Conservation (phyloP, 2,329 filamentous ascomycete genomes). For the Penicillium nordicum region DNA sequence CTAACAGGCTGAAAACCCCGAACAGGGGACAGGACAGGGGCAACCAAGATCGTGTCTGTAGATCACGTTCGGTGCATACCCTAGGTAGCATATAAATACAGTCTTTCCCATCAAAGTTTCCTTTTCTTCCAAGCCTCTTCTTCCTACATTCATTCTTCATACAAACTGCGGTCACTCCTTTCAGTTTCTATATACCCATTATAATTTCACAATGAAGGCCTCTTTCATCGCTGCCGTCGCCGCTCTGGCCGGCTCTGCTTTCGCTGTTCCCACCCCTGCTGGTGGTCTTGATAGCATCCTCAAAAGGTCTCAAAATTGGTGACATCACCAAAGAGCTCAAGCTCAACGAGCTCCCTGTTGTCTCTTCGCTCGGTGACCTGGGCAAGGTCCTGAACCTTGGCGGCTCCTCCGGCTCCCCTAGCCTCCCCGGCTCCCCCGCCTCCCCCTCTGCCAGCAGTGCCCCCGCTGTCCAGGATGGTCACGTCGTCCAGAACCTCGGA, state of each 20-base stretch:
- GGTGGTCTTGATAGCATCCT: constrained; percentile 11
- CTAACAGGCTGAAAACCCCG: neutral
- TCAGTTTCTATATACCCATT: constrained; percentile 6
- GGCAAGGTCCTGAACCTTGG: constrained; percentile 16
- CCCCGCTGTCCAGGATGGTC: constrained; percentile 21
- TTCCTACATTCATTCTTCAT: constrained; percentile 21
- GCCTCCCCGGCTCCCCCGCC: neutral
- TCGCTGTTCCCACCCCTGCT: constrained; percentile 5
- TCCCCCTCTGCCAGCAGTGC: constrained; percentile 12
- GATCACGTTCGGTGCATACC: neutral
- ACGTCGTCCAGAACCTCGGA: constrained; percentile 31
- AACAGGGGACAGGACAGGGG: neutral
- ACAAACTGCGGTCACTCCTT: constrained; percentile 10
- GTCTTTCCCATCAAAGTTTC: neutral
- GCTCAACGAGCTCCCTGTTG: constrained; percentile 15
- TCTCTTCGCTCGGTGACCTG: constrained; percentile 19
- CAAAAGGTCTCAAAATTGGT: constrained; percentile 19
- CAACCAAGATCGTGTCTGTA: constrained; percentile 2
- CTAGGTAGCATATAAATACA: constrained; percentile 3
- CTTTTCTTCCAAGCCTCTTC: constrained; percentile 2
- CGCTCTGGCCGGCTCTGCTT: constrained; percentile 16
- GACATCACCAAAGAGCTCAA: constrained; percentile 19
- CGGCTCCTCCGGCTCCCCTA: neutral
- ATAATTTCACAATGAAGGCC: constrained; percentile 25
- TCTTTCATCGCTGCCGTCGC: constrained; percentile 24